Conservation (phyloP, 305 asterid genomes). For the Fraxinus angustifolia region DNA sequence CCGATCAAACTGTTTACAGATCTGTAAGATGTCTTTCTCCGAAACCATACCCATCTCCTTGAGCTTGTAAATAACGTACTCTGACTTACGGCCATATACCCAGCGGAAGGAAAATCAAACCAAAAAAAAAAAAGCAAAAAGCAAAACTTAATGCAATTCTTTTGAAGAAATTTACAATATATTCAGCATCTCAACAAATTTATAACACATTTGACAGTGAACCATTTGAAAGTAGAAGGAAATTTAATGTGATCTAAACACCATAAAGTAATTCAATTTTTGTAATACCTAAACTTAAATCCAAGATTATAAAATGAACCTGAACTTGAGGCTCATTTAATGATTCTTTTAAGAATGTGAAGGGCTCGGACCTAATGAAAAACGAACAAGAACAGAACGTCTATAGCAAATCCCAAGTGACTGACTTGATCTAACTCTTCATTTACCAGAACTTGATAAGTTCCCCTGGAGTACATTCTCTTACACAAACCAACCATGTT, state of each 20-base stretch:
- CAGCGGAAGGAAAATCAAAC: not conserved
- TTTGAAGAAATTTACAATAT: not conserved
- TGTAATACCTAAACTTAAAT: not conserved
- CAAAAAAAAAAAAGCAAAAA: not conserved
- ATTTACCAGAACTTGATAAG: not conserved
- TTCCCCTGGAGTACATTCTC: not conserved
- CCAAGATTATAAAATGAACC: not conserved
- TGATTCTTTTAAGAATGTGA: not conserved
- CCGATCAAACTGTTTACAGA: conserved; percentile 73
- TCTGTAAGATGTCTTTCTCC: conserved; percentile 62
- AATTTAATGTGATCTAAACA: not conserved
- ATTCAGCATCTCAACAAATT: not conserved
- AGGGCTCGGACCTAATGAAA: not conserved
- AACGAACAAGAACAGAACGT: not conserved
- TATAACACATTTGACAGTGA: not conserved
- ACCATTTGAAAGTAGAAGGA: not conserved
- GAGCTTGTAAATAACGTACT: conserved; percentile 81
- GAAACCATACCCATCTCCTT: conserved; percentile 82
- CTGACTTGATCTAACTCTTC: not conserved
- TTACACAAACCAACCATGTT: not conserved
- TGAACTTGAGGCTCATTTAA: not conserved
- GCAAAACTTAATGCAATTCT: not conserved
- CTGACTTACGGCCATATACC: conserved; percentile 65
- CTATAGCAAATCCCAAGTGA: not conserved
- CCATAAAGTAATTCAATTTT: not conserved